These are phyloP conservation scores for Aristolochia fimbriata DNA, from an alignment of 164 flowering plant species.

Conservation along the genomic window DNA sequence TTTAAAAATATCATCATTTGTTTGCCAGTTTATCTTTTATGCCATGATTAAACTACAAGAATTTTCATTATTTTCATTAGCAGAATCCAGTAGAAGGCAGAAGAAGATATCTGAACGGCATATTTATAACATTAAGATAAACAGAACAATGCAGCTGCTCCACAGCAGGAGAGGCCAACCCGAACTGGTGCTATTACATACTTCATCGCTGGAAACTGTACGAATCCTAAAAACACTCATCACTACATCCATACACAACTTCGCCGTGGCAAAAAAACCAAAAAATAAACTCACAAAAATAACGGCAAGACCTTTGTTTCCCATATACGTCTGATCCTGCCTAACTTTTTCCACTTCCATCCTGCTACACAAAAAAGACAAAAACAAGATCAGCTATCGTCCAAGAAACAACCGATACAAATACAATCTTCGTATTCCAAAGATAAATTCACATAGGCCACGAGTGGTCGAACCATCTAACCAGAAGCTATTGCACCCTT, in stretches of 20 bases:
- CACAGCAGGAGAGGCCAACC: conserved; percentile 38
- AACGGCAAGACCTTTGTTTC: conserved; percentile 52
- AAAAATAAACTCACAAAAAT: conserved; percentile 50
- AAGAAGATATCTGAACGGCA: no score
- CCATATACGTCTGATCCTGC: conserved; percentile 48
- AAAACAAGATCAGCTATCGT: no score
- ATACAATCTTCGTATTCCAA: no score
- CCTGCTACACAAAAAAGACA: conserved; percentile 32
- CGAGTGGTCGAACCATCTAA: no score
- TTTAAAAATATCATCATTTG: no score
- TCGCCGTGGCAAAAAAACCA: conserved; percentile 37
- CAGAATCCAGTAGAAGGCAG: no score
- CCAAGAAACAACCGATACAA: no score
- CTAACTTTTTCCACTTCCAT: conserved; percentile 45
- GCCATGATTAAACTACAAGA: no score
- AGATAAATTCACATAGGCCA: no score
- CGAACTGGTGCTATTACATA: conserved; percentile 35
- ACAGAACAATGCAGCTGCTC: conserved; percentile 26
- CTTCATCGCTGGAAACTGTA: conserved; percentile 31
- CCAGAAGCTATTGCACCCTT: no score
- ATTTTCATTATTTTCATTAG: no score
- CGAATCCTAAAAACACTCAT: conserved; percentile 29
- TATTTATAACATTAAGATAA: conserved; percentile 26
- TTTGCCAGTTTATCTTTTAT: no score
- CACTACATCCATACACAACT: conserved; percentile 35